Evolutionary conservation across 1,284 basidiomycete genomes (phyloP).

Genomic region (Neotropicomus parvogracilis): DNA sequence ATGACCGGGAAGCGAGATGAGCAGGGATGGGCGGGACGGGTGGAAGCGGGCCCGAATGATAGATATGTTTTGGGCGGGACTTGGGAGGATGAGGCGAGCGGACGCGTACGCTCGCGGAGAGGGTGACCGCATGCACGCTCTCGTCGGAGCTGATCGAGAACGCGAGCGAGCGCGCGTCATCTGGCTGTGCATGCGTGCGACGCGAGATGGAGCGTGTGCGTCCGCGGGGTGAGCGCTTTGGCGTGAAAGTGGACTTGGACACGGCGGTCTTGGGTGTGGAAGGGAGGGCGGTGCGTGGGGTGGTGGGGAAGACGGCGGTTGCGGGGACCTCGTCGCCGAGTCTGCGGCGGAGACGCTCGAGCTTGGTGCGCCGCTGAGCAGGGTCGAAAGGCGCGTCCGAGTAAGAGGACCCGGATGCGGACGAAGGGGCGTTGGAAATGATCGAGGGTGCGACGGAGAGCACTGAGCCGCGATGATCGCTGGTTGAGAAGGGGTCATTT

Average conservation of each 20-base stretch:
- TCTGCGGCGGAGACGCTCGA: slow-evolving; percentile 54
- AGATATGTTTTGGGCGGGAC: slow-evolving; percentile 12
- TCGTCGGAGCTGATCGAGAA: slow-evolving; percentile 33
- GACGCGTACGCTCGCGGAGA: slow-evolving; percentile 18
- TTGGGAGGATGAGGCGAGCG: slow-evolving; percentile 15
- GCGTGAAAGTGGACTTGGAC: not conserved
- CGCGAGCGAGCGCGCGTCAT: slow-evolving; percentile 25
- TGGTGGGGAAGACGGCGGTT: slow-evolving; percentile 51
- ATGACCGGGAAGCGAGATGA: not conserved
- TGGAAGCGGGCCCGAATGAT: slow-evolving; percentile 21
- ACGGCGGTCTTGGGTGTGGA: slow-evolving; percentile 5
- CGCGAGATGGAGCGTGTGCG: slow-evolving; percentile 8
- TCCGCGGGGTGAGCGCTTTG: not conserved
- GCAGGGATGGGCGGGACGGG: slow-evolving; percentile 23
- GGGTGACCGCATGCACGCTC: slow-evolving; percentile 22
- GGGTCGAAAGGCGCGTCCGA: slow-evolving; percentile 19
- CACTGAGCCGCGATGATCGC: slow-evolving; percentile 11
- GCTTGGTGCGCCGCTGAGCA: slow-evolving; percentile 48
- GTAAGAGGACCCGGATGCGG: slow-evolving; percentile 11
- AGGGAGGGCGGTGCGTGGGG: slow-evolving; percentile 14
- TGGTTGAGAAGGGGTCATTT: not conserved
- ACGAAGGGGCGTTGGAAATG: slow-evolving; percentile 25
- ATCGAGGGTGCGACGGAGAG: slow-evolving; percentile 23
- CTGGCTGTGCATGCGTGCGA: not conserved
- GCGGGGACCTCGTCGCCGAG: slow-evolving; percentile 59